Evolutionary conservation across 495 filamentous ascomycete genomes (phyloP), one percentile per base, ranked within the genome.

Genomic region (Tetracladium marchalianum): DNA sequence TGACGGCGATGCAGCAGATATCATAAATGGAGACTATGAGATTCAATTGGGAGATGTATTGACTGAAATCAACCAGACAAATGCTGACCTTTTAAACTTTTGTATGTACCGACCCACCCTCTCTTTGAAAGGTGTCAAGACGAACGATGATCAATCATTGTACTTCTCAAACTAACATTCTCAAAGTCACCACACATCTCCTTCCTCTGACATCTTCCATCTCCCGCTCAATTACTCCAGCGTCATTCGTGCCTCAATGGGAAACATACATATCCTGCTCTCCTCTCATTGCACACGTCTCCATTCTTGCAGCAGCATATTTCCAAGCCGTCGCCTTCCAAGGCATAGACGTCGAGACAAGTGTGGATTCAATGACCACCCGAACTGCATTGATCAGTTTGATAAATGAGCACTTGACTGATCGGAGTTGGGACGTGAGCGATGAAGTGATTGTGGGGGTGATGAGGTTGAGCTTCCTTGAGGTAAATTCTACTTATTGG

Each of bases 381-480:
- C 42, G 37, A 37, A 43, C 50, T 11, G 52, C 50, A 19, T 43
- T 53, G 12, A 56, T 56, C 24, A 44, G 32, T n/a, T 27, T 66
- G 19, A 65, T 66, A 43, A 66, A 61, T 19, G 55, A 66, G 39
- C 62, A 68, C 47, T 35, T 66, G 31, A 52, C 49, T 37, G 52
- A 52, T 31, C 51, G 58, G 10, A 47, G 57, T 10, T 58, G 51
- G 11, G 60, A 54, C 31, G 49, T 59, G 11, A 60, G 54, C 38
- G 64, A 65, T 46, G 58, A 57, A 41, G 60, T 60, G 1, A 62
- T 68, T 22, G 61, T 57, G 31, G 62, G 62, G 10, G 61, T 68
- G 9, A 61, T 62, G 38, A 59, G 57, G 19, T 54, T 68, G 22
- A 61, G 62, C 6, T 55, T 64, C n/a, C 61, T 63, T 39, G 64